Conservation (phyloP, 495 filamentous ascomycete species). For the Trichoderma gamsii region DNA sequence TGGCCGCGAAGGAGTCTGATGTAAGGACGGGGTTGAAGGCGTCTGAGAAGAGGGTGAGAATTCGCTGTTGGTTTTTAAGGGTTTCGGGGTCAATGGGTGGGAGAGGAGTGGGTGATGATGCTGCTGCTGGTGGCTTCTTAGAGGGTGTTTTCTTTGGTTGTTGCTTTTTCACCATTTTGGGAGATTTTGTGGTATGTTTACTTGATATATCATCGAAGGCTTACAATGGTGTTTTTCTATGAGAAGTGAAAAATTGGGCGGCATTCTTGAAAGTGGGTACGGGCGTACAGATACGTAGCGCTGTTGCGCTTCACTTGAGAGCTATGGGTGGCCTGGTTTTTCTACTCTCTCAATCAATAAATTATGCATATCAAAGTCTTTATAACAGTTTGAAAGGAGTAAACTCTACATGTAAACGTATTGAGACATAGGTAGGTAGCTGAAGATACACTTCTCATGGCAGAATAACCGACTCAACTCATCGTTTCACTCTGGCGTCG, state of each 20-base stretch:
- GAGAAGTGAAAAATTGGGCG: neutral
- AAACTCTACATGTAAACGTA: too few relatives aligned
- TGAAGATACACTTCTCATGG: too few relatives aligned
- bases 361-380: too few relatives aligned
- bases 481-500: neutral
- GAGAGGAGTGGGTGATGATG: conserved; percentile 80
- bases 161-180: conserved; percentile 16
- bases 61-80: conserved; percentile 56
- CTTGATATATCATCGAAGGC: neutral
- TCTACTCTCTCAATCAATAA: too few relatives aligned
- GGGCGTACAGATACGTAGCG: neutral
- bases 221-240: neutral
- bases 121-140: conserved; percentile 58
- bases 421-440: too few relatives aligned
- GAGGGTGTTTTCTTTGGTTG: neutral
- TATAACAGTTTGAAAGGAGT: too few relatives aligned
- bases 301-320: neutral
- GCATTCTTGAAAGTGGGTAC: neutral
- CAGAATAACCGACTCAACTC: too few relatives aligned
- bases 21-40: conserved; percentile 47
- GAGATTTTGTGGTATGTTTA: neutral
- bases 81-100: conserved; percentile 39
- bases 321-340: too few relatives aligned
- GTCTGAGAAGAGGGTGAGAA: conserved; percentile 70
- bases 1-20: conserved; percentile 30